A percentile compares a stretch with the other conserved stretches of the same genome.
These are phyloP conservation scores for Pleurotus cornucopiae DNA, from an alignment of 768 basidiomycete genomes.

Conservation along the genomic window DNA sequence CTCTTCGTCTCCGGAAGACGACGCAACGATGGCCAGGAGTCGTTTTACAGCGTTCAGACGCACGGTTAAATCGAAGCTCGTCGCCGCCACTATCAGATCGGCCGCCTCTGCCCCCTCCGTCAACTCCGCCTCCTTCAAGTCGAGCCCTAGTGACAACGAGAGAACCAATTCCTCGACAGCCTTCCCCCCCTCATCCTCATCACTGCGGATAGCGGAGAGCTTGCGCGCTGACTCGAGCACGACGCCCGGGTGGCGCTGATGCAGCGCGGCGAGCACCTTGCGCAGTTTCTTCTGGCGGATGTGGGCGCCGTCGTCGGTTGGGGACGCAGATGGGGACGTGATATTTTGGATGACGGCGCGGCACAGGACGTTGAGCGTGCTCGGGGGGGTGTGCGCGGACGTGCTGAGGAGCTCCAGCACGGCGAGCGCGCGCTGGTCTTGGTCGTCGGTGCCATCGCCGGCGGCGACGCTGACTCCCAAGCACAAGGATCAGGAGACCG, in stretches of 20 bases:
- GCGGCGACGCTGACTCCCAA: no score
- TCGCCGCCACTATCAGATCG: conserved; percentile 51
- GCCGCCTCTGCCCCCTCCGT: no score
- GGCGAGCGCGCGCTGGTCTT: conserved; percentile 20
- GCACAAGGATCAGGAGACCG: not conserved
- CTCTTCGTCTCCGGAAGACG: conserved; percentile 15
- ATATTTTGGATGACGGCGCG: conserved; percentile 22
- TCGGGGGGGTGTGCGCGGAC: conserved; percentile 25
- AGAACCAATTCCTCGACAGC: conserved; percentile 52
- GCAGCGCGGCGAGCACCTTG: conserved; percentile 49
- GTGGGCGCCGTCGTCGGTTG: not conserved
- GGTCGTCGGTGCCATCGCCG: conserved; percentile 25
- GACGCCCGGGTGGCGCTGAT: conserved; percentile 59
- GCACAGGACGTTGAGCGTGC: conserved; percentile 28
- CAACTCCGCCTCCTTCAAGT: no score
- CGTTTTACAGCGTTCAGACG: conserved; percentile 58
- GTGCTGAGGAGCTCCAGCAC: conserved; percentile 36
- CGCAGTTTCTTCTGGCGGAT: conserved; percentile 16
- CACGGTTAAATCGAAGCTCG: conserved; percentile 55
- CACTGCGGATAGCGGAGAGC: conserved; percentile 18
- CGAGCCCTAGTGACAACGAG: conserved; percentile 38
- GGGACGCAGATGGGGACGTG: conserved; percentile 14
- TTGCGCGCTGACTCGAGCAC: conserved; percentile 40
- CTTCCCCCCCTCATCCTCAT: conserved; percentile 18
- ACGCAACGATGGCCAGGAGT: conserved; percentile 36